phyloP scores from a whole-genome alignment of 1,284 basidiomycete genomes.

The Uromyces viciae-fabae region DNA sequence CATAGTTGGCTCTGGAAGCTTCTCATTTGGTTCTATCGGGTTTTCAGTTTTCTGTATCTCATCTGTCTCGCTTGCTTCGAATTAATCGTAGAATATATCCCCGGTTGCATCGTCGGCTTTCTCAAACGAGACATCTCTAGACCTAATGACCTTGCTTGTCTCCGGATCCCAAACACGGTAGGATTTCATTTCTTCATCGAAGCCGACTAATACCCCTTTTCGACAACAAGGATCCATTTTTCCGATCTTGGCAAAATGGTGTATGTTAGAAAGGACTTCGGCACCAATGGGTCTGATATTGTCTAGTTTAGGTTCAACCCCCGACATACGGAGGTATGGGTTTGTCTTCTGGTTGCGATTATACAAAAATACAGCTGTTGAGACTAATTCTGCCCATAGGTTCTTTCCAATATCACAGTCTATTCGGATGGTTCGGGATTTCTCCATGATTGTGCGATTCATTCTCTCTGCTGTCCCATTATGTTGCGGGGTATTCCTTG shows the following conservation, averaged over 20 bases:
- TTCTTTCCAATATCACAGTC: not conserved
- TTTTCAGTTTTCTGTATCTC: not conserved
- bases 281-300: constrained; percentile 9
- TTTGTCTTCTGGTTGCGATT: constrained; percentile 19
- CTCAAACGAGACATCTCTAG: constrained; percentile 14
- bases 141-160: constrained; percentile 11
- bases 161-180: constrained; percentile 4
- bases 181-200: constrained; percentile 10
- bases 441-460: constrained; percentile 25
- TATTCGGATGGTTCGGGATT: not conserved
- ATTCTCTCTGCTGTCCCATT: constrained; percentile 28
- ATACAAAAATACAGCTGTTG: constrained; percentile 3
- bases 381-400: constrained; percentile 23
- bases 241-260: not conserved
- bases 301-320: not conserved
- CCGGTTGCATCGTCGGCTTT: constrained; percentile 2
- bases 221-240: constrained; percentile 2
- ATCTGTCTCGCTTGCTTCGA: not conserved
- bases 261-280: not conserved
- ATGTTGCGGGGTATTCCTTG: constrained; percentile 27
- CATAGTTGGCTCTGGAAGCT: not conserved
- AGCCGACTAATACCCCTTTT: constrained; percentile 27
- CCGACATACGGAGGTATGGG: not conserved
- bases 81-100: not conserved
- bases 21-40: not conserved